Evolutionary conservation across 2,329 filamentous ascomycete genomes (phyloP), one percentile per base, ranked within the genome.

Genomic region (Aspergillus hortae): DNA sequence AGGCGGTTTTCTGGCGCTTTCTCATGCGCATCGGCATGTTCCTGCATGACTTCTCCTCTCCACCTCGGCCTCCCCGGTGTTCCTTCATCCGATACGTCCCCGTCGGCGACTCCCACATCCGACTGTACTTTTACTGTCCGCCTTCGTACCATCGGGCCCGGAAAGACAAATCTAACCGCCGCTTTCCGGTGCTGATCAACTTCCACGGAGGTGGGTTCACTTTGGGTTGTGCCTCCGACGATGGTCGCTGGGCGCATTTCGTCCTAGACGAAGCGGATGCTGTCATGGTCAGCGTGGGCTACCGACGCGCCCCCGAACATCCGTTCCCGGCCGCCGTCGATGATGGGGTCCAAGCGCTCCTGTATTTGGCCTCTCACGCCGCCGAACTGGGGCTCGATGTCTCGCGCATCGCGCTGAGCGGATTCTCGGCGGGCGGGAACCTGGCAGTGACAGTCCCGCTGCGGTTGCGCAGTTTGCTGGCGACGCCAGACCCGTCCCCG

Each of bases 11-110:
- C 66, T 88, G 85, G 85, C 80, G 87, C 48, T 77, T 80, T 51
- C 74, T 89, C 40, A 88, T 88, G 80, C 77, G 77, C 52, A 78
- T 88, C 51, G 86, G 85, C 63, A 88, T 89, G 85, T 75, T 80
- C 54, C 72, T 89, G 36, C 86, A 90, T 65, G 80, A 78, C 49
- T 71, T 85, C 53, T 80, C 40, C 7, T 42, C 85, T 1, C 72
- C 77, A 40, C 84, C 85, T 6, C 76, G 79, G 46, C 83, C 86
- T 5, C 82, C 84, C 1, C 74, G 72, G 30, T 84, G 85, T 2
- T 70, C 77, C 27, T 89, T 89, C 70, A 75, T 76, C 44, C 79
- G 77, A 42, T 75, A 75, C 15, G 78, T 89, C 30, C 23, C 78
- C 77, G 52, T 79, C 74, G 53, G 68, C 76, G 46, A 77, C 72